A percentile compares a stretch with the other conserved stretches of the same genome.
phyloP scores from a whole-genome alignment of 106 monocot species.

The Iris macrosiphon region DNA sequence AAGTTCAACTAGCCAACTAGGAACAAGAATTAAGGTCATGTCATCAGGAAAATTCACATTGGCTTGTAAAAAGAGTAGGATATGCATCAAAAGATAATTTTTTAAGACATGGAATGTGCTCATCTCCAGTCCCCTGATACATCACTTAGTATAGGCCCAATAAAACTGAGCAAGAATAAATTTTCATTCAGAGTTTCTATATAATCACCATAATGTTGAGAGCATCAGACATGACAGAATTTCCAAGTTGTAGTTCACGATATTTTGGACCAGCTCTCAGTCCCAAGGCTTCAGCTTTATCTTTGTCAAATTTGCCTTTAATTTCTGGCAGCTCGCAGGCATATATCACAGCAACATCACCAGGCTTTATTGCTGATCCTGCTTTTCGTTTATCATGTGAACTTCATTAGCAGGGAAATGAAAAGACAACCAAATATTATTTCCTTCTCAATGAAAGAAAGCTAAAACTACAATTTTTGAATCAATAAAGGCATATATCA shows the following conservation, averaged over 20 bases:
- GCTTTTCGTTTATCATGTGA: conserved; percentile 10
- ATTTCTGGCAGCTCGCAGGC: conserved; percentile 91
- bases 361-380: conserved; percentile 45
- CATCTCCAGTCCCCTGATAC: too few species aligned
- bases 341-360: conserved; percentile 87
- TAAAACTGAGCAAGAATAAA: too few species aligned
- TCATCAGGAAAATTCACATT: too few species aligned
- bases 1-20: too few species aligned
- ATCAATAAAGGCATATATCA: conserved; percentile 1
- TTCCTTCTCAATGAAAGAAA: conserved; percentile 8
- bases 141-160: too few species aligned
- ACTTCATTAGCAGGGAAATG: not conserved
- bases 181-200: too few species aligned
- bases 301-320: conserved; percentile 90
- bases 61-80: too few species aligned
- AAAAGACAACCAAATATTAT: not conserved
- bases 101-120: too few species aligned
- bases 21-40: too few species aligned
- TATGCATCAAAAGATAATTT: too few species aligned
- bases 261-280: conserved; percentile 93
- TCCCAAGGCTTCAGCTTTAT: conserved; percentile 75
- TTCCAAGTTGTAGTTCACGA: conserved; percentile 89
- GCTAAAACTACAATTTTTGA: conserved; percentile 6
- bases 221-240: conserved; percentile 80
- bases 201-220: conserved; percentile 55